A percentile compares a stretch with the other conserved stretches of the same genome.
Conservation (phyloP, 2,329 filamentous ascomycete genomes). For the Pseudogymnoascus sp. region DNA sequence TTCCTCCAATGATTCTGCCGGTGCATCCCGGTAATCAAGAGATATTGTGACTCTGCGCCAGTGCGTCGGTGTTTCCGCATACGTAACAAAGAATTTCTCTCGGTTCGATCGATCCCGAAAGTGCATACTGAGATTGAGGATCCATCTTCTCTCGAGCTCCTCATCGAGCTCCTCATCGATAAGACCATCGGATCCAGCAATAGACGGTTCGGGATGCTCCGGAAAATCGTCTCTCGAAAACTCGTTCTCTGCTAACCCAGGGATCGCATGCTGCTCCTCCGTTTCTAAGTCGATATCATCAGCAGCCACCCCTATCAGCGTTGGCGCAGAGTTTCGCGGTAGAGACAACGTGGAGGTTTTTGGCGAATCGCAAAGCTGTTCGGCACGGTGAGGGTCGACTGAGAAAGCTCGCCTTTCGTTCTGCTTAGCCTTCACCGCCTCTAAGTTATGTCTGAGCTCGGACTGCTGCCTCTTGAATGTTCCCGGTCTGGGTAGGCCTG, state of each 20-base stretch:
- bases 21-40: constrained; percentile 79
- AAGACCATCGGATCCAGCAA: constrained; percentile 39
- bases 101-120: constrained; percentile 87
- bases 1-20: constrained; percentile 73
- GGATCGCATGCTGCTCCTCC: constrained; percentile 13
- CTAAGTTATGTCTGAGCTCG: constrained; percentile 66
- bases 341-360: constrained; percentile 15
- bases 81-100: constrained; percentile 98
- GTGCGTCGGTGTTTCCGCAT: constrained; percentile 67
- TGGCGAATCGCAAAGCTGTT: constrained; percentile 21
- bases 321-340: constrained; percentile 26
- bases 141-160: constrained; percentile 85
- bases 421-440: constrained; percentile 54
- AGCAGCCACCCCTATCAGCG: constrained; percentile 22
- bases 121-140: constrained; percentile 96
- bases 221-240: neutral
- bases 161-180: constrained; percentile 38
- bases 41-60: constrained; percentile 91
- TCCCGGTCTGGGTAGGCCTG: constrained; percentile 66
- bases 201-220: constrained; percentile 9
- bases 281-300: constrained; percentile 18
- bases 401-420: constrained; percentile 68
- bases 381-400: constrained; percentile 42
- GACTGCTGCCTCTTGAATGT: constrained; percentile 81
- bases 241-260: constrained; percentile 8